These are phyloP conservation scores for Phycomyces nitens DNA, from an alignment of 192 early-diverging fungal genomes.

Conservation along the genomic window DNA sequence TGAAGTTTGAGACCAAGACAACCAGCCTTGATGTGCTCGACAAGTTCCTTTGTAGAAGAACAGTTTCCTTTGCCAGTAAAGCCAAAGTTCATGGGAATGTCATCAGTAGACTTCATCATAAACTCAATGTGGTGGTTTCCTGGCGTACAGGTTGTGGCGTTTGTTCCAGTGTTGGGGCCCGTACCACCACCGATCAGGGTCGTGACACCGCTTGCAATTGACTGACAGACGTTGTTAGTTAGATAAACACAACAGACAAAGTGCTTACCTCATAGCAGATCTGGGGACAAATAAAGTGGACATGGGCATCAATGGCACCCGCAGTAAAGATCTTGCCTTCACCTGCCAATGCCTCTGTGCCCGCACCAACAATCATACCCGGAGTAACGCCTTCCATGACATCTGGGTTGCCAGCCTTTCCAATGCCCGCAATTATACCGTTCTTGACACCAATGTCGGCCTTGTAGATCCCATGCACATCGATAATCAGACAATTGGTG, in stretches of 20 bases:
- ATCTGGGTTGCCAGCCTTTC: constrained; percentile 96
- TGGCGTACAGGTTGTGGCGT: constrained; percentile 95
- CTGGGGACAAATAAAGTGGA: constrained; percentile 96
- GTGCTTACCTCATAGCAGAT: constrained; percentile 67
- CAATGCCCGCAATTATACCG: constrained; percentile 86
- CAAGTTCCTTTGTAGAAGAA: constrained; percentile 57
- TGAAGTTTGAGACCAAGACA: constrained; percentile 89
- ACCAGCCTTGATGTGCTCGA: constrained; percentile 84
- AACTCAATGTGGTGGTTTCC: constrained; percentile 78
- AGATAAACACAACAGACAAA: not conserved
- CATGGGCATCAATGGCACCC: constrained; percentile 90
- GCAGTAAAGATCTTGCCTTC: constrained; percentile 93
- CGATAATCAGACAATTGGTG: constrained; percentile 89
- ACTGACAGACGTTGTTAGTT: constrained; percentile 41
- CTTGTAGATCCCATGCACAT: constrained; percentile 95
- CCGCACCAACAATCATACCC: constrained; percentile 84
- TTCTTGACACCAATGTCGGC: constrained; percentile 93
- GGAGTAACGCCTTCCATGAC: constrained; percentile 91
- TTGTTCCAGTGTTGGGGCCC: constrained; percentile 94
- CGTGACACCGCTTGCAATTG: constrained; percentile 72
- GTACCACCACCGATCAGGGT: constrained; percentile 90
- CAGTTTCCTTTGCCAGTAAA: constrained; percentile 96
- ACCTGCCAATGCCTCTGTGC: constrained; percentile 89
- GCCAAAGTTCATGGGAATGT: constrained; percentile 88
- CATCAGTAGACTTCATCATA: constrained; percentile 89